Evolutionary conservation across 2,329 filamentous ascomycete genomes (phyloP).

Genomic region (Penicillium aurantiogriseum): DNA sequence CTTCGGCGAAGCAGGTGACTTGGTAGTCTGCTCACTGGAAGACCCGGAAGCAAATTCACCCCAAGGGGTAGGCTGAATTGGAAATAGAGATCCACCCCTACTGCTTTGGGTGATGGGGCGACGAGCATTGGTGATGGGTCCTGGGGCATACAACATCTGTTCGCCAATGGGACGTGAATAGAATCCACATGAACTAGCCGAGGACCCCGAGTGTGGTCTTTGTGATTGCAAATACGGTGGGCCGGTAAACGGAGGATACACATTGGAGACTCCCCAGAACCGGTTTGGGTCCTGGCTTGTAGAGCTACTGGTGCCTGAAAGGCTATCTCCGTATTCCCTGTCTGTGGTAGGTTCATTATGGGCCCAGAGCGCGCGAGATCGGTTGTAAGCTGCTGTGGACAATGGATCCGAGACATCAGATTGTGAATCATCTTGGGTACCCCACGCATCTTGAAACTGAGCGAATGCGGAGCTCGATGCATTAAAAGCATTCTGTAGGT

Average conservation of each 20-base stretch:
- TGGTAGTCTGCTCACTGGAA: constrained; percentile 24
- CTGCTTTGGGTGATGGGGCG: constrained; percentile 33
- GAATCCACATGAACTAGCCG: constrained; percentile 26
- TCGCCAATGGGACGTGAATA: constrained; percentile 34
- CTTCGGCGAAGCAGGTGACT: constrained; percentile 28
- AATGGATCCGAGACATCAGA: constrained; percentile 47
- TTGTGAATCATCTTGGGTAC: constrained; percentile 42
- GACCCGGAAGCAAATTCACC: constrained; percentile 30
- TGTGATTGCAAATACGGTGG: constrained; percentile 29
- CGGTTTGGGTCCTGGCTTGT: constrained; percentile 30
- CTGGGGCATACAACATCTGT: constrained; percentile 30
- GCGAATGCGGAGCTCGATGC: constrained; percentile 47
- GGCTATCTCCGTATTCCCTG: constrained; percentile 28
- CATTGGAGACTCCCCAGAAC: constrained; percentile 31
- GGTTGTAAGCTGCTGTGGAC: constrained; percentile 43
- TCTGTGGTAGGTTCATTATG: constrained; percentile 26
- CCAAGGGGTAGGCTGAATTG: constrained; percentile 36
- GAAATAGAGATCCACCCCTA: constrained; percentile 34
- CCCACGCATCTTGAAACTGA: constrained; percentile 46
- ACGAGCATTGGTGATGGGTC: constrained; percentile 26
- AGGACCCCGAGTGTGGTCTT: constrained; percentile 38
- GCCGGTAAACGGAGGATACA: constrained; percentile 21
- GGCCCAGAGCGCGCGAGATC: constrained; percentile 36
- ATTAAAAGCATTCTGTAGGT: constrained; percentile 54
- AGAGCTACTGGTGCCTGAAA: constrained; percentile 21